phyloP scores from a whole-genome alignment of 106 monocot species.

The Dendrobium chrysotoxum region DNA sequence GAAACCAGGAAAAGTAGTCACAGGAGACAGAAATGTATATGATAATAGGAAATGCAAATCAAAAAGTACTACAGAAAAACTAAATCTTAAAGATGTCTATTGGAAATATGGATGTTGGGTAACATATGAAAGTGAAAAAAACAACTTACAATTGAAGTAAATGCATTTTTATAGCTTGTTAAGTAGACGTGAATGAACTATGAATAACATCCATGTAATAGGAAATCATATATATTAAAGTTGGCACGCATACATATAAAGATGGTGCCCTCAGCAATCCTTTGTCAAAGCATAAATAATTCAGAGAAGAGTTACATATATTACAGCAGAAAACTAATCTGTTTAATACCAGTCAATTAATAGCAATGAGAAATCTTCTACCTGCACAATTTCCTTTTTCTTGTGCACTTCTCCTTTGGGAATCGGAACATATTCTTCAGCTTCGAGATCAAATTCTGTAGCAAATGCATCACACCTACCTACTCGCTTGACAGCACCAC shows the following conservation, averaged over 20 bases:
- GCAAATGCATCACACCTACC: constrained; percentile 95
- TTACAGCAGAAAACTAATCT: neutral
- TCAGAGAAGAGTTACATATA: neutral
- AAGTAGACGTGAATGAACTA: neutral
- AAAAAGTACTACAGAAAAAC: neutral
- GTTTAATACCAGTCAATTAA: neutral
- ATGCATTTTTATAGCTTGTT: neutral
- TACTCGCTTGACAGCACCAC: constrained; percentile 98
- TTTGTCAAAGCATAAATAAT: neutral
- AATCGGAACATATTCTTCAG: constrained; percentile 97
- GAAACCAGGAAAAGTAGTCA: neutral
- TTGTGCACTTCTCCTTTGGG: constrained; percentile 99
- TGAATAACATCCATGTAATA: neutral
- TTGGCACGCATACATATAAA: neutral
- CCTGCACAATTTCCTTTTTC: constrained; percentile 99
- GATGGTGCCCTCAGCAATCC: neutral
- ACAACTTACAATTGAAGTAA: neutral
- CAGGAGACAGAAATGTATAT: neutral
- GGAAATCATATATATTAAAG: neutral
- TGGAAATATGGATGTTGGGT: neutral
- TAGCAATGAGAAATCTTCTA: constrained; percentile 14
- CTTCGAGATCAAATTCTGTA: constrained; percentile 99
- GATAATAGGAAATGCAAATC: neutral
- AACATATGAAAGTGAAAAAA: neutral
- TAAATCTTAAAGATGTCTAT: neutral